A percentile compares a stretch with the other conserved stretches of the same genome.
Conservation (phyloP, 2,329 filamentous ascomycete species). For the Dryadomyces quercivorus region DNA sequence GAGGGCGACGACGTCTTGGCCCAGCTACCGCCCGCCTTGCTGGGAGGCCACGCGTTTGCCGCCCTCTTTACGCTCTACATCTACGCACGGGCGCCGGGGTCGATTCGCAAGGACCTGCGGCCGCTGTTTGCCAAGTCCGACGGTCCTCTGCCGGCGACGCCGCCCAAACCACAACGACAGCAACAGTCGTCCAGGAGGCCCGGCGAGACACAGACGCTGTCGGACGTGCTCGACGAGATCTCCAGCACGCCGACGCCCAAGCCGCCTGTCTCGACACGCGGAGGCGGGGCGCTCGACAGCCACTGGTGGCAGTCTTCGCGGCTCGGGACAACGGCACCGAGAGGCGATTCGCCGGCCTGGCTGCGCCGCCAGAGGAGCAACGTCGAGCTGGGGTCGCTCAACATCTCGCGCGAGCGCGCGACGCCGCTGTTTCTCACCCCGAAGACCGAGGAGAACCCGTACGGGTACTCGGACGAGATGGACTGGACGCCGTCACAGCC, state of each 20-base stretch:
- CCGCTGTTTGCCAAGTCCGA: conserved; percentile 34
- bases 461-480: conserved; percentile 46
- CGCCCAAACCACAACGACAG: conserved; percentile 4
- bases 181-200: conserved; percentile 18
- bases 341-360: not conserved
- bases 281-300: not conserved
- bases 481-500: conserved; percentile 55
- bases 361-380: conserved; percentile 4
- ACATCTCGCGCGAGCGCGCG: not conserved
- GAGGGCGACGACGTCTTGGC: not conserved
- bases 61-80: conserved; percentile 40
- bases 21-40: conserved; percentile 25
- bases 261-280: not conserved
- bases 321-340: not conserved
- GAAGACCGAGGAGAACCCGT: conserved; percentile 6
- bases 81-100: conserved; percentile 28
- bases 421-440: not conserved
- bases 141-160: conserved; percentile 11
- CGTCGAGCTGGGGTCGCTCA: not conserved
- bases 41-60: conserved; percentile 43
- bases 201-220: conserved; percentile 23
- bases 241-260: conserved; percentile 6
- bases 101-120: conserved; percentile 43
- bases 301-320: not conserved
- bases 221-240: conserved; percentile 35